Conservation (phyloP, 345 rosid genomes). For the Euphorbia pulcherrima region DNA sequence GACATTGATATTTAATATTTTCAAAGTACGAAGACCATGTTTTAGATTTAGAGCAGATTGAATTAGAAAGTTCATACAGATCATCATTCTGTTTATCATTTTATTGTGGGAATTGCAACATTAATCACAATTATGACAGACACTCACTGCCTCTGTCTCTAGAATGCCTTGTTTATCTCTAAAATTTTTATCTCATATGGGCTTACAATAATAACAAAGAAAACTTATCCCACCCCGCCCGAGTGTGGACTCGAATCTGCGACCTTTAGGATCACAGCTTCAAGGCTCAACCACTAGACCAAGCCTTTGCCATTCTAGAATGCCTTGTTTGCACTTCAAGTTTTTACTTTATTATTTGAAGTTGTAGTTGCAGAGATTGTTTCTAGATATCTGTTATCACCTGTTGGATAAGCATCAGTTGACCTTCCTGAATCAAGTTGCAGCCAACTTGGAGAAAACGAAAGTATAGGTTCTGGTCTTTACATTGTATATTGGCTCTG, state of each 20-base stretch:
- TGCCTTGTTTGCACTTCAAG: background rate
- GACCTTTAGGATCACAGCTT: no score
- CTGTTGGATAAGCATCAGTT: background rate
- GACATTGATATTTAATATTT: background rate
- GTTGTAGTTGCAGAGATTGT: background rate
- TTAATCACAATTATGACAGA: background rate
- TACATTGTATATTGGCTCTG: background rate
- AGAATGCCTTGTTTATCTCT: background rate
- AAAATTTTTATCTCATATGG: background rate
- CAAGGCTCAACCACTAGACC: no score
- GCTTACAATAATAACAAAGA: no score
- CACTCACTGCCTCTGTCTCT: background rate
- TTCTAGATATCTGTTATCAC: background rate
- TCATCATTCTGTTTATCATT: background rate
- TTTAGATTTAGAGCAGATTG: background rate
- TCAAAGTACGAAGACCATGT: background rate
- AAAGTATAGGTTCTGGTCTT: background rate
- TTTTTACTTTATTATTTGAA: background rate
- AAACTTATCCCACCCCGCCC: no score
- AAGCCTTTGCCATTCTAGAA: background rate
- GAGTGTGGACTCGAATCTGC: no score
- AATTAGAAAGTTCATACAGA: background rate
- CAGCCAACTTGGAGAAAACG: background rate
- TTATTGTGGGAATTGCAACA: background rate
- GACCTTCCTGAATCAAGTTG: background rate